phyloP scores from a whole-genome alignment of 352 stramenopile genomes.

The Peronospora farinosa region DNA sequence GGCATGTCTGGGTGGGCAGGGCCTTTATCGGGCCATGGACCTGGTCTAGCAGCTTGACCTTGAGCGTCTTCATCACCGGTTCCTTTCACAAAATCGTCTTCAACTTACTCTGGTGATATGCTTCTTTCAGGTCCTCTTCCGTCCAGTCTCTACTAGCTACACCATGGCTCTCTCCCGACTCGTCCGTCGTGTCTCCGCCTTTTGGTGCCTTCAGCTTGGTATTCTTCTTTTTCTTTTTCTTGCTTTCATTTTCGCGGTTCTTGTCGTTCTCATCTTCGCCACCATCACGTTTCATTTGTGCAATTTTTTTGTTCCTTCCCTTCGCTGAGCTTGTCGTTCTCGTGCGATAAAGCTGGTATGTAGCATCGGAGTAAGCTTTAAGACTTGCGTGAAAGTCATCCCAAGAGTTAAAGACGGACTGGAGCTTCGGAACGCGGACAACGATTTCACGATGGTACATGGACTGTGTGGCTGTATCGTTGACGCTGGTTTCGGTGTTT shows the following conservation, averaged over 20 bases:
- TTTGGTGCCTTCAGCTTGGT: too few species aligned
- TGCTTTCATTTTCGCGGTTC: conserved; percentile 20
- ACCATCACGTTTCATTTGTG: conserved; percentile 33
- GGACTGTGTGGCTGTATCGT: neutral
- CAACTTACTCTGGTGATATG: too few species aligned
- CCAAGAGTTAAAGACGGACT: conserved; percentile 53
- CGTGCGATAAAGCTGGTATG: conserved; percentile 70
- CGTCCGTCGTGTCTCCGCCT: too few species aligned
- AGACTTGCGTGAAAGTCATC: conserved; percentile 59
- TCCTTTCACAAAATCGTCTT: too few species aligned
- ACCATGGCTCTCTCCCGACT: too few species aligned
- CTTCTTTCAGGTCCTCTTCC: too few species aligned
- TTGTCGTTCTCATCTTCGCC: conserved; percentile 33
- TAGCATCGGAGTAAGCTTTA: conserved; percentile 55
- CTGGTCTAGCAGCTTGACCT: too few species aligned
- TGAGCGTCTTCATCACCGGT: too few species aligned
- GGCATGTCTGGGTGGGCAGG: too few species aligned
- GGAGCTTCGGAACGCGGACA: conserved; percentile 53
- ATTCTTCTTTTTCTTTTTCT: too few species aligned
- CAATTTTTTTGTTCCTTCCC: conserved; percentile 66
- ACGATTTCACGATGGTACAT: conserved; percentile 35
- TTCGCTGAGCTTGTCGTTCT: conserved; percentile 66
- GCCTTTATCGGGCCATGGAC: too few species aligned
- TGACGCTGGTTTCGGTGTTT: conserved; percentile 6
- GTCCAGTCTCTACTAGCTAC: too few species aligned